A percentile compares a stretch with the other conserved stretches of the same genome.
phyloP scores from a whole-genome alignment of 495 filamentous ascomycete species.

The Xylaria intraflava region DNA sequence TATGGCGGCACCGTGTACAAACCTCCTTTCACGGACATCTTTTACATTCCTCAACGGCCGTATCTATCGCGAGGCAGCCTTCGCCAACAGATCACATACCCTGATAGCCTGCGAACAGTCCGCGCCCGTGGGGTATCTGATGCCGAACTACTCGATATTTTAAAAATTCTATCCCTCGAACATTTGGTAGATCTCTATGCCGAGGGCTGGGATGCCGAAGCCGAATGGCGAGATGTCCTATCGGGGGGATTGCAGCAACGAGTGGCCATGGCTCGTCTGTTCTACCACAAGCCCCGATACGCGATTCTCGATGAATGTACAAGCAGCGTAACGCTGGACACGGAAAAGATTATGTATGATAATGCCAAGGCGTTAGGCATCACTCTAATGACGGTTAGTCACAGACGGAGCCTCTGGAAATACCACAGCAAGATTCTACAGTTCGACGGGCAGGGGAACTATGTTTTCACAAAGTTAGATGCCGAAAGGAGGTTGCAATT shows the following conservation, averaged over 20 bases:
- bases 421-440: slow-evolving; percentile 91
- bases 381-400: slow-evolving; percentile 93
- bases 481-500: slow-evolving; percentile 77
- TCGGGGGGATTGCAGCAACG: slow-evolving; percentile 90
- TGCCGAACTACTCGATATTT: slow-evolving; percentile 66
- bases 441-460: slow-evolving; percentile 90
- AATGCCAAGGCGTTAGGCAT: slow-evolving; percentile 85
- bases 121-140: slow-evolving; percentile 78
- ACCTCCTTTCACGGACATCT: slow-evolving; percentile 82
- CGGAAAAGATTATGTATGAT: slow-evolving; percentile 94
- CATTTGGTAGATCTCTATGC: slow-evolving; percentile 73
- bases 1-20: slow-evolving; percentile 91
- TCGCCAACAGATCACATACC: slow-evolving; percentile 94
- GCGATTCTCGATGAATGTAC: slow-evolving; percentile 98
- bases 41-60: slow-evolving; percentile 95
- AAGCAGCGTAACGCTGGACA: slow-evolving; percentile 82
- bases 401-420: slow-evolving; percentile 88
- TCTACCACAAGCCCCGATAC: slow-evolving; percentile 88
- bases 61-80: slow-evolving; percentile 85
- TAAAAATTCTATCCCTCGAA: slow-evolving; percentile 74
- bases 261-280: slow-evolving; percentile 94
- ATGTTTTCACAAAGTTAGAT: slow-evolving; percentile 85
- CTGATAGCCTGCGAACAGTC: slow-evolving; percentile 82
- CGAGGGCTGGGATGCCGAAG: slow-evolving; percentile 84
- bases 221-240: slow-evolving; percentile 91